These are phyloP conservation scores for Antrodiella citrinella DNA, from an alignment of 768 basidiomycete species.

Conservation along the genomic window DNA sequence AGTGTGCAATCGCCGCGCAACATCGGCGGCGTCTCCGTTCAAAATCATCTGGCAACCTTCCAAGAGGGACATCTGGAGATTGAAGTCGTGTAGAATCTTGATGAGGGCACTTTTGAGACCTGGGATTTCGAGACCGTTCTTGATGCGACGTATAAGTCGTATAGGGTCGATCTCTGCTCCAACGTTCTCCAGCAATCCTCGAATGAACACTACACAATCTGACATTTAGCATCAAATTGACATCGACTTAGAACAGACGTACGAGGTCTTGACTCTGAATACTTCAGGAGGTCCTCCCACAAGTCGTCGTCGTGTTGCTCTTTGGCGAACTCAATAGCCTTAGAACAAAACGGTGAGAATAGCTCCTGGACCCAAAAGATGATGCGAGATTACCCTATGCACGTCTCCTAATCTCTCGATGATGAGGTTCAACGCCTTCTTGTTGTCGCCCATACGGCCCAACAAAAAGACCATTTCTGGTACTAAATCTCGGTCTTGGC, in stretches of 20 bases:
- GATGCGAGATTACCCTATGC: conserved; percentile 57
- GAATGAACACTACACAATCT: conserved; percentile 68
- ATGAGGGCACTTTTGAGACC: conserved; percentile 91
- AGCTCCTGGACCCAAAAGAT: too few relatives aligned
- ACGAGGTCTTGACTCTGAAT: conserved; percentile 92
- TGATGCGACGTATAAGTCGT: conserved; percentile 87
- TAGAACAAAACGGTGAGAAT: too few relatives aligned
- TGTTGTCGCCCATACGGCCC: conserved; percentile 97
- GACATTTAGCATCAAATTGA: conserved; percentile 3
- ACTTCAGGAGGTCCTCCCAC: conserved; percentile 93
- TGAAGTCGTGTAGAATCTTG: conserved; percentile 96
- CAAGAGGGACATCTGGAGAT: conserved; percentile 85
- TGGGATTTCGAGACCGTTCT: conserved; percentile 93
- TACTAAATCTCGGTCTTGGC: conserved; percentile 78
- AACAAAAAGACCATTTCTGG: conserved; percentile 97
- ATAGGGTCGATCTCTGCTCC: conserved; percentile 95
- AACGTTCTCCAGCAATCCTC: conserved; percentile 90
- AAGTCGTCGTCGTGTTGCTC: conserved; percentile 95
- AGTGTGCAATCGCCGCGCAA: conserved; percentile 59
- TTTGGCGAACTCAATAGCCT: conserved; percentile 98
- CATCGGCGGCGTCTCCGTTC: conserved; percentile 69
- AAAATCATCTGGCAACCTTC: conserved; percentile 90
- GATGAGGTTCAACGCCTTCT: conserved; percentile 87
- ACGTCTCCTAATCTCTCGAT: conserved; percentile 94
- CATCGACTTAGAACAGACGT: neutral